Evolutionary conservation across 2,329 filamentous ascomycete species (phyloP).

Genomic region (Apiospora malaysiana): DNA sequence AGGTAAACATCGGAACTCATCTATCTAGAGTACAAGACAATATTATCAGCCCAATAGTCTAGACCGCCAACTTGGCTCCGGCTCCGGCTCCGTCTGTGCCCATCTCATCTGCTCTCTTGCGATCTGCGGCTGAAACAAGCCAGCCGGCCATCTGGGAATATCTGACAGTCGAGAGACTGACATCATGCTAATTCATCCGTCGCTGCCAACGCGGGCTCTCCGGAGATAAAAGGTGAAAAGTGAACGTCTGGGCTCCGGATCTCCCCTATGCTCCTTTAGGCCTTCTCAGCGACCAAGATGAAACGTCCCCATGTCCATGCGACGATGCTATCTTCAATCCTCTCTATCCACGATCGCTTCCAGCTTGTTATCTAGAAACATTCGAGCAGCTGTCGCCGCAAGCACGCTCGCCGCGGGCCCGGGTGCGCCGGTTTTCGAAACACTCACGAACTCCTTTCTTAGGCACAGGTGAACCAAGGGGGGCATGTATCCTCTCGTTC

Average conservation of each 20-base stretch:
- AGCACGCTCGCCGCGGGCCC: constrained; percentile 1
- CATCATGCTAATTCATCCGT: not conserved
- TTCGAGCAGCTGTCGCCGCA: not conserved
- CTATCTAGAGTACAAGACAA: not conserved
- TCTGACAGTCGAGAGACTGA: not conserved
- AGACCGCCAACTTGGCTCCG: not conserved
- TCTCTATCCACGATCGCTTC: not conserved
- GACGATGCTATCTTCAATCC: not conserved
- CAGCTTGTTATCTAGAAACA: not conserved
- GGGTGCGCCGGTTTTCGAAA: not conserved
- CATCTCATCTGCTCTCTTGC: not conserved
- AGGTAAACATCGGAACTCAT: too few species aligned
- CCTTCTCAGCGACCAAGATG: not conserved
- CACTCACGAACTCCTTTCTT: not conserved
- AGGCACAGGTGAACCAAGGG: not conserved
- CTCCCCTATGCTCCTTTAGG: not conserved
- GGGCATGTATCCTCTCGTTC: not conserved
- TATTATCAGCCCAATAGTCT: not conserved
- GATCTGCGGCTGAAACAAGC: not conserved
- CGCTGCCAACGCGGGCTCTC: too few species aligned
- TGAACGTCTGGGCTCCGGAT: not conserved
- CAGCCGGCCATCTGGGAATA: not conserved
- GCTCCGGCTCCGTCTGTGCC: not conserved
- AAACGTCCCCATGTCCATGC: constrained; percentile 5
- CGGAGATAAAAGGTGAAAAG: not conserved